Evolutionary conservation across 768 basidiomycete species (phyloP), one percentile per base, ranked within the genome.

Genomic region (Boletus reticuloceps): DNA sequence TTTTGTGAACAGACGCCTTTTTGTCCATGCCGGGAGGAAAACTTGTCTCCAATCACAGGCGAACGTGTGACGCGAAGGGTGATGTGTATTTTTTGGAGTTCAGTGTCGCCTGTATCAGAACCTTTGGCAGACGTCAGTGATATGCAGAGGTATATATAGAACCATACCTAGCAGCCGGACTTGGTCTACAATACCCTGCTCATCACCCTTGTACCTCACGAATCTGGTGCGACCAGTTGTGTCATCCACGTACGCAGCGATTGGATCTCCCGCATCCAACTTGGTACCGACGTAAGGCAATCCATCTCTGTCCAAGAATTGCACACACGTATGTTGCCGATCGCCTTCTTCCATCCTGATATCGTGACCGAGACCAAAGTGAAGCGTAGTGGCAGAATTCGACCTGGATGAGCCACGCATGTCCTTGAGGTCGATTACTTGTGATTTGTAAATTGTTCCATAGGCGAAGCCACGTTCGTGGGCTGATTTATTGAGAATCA

Each of bases 1-100:
- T 97, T 98, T 70, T 99, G 97, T 47, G 96, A 98, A 73, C 96
- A 98, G 50, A 99, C 94, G 78, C 97, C 97, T 73, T 99, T 99
- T 73, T 99, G 97, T 31, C 97, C 97, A 69, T 99, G 97, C 29
- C 97, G 86, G 8, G 97, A 98, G 0, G 97, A 98, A 72, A 98
- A 99, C 75, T 99, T 99, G 78, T 99, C 97, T 36, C 97, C 97
- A 47, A 99, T 98, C 56, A 98, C 94, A 37, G 97, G 97, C 7
- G 94, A 82, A 60, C 97, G 92, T 19, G 94, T 87, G 60, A 99
- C 89, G 32, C 97, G 85, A 31, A 99, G 79, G 34, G 93, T 96
- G 69, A 99, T 77, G 61, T 99, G 94, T 41, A 98, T 76, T 72
- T 95, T 97, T 71, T 94, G 93, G 16, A 93, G 79, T 69, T 94